Evolutionary conservation across 768 basidiomycete genomes (phyloP).

Genomic region (Leccinum rimulosum): DNA sequence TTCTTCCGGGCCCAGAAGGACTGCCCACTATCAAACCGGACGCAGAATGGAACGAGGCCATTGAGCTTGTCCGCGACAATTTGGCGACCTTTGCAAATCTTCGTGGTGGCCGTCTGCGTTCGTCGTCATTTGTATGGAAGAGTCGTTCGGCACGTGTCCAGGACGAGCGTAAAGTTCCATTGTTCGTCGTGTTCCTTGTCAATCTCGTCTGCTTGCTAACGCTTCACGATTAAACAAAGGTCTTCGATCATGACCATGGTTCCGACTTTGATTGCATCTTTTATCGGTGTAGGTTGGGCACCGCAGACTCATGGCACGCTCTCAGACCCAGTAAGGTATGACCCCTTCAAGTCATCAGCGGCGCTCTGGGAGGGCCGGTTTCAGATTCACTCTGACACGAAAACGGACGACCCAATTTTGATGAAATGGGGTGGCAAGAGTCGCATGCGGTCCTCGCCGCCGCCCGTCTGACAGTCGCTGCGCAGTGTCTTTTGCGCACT

Average conservation of each 20-base stretch:
- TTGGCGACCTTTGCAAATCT: constrained; percentile 77
- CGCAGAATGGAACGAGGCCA: constrained; percentile 72
- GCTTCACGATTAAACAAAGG: constrained; percentile 37
- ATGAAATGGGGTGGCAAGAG: constrained; percentile 29
- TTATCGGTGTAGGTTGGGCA: constrained; percentile 65
- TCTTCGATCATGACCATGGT: constrained; percentile 76
- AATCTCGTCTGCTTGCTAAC: constrained; percentile 11
- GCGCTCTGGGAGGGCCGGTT: constrained; percentile 84
- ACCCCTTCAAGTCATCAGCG: constrained; percentile 79
- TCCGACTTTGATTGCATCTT: constrained; percentile 69
- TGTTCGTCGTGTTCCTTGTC: constrained; percentile 42
- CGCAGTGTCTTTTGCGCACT: neutral
- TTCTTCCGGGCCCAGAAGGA: constrained; percentile 59
- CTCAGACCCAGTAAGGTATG: constrained; percentile 70
- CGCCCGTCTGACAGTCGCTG: constrained; percentile 16
- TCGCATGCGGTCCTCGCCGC: constrained; percentile 12
- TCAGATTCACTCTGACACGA: constrained; percentile 85
- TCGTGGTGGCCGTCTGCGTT: constrained; percentile 85
- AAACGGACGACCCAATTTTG: constrained; percentile 55
- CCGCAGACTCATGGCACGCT: constrained; percentile 56
- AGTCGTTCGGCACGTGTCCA: constrained; percentile 64
- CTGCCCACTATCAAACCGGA: constrained; percentile 66
- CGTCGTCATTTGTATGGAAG: constrained; percentile 82
- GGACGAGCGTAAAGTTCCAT: constrained; percentile 41
- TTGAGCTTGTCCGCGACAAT: constrained; percentile 83